Evolutionary conservation across 495 filamentous ascomycete genomes (phyloP).

Genomic region (Halenospora varia): DNA sequence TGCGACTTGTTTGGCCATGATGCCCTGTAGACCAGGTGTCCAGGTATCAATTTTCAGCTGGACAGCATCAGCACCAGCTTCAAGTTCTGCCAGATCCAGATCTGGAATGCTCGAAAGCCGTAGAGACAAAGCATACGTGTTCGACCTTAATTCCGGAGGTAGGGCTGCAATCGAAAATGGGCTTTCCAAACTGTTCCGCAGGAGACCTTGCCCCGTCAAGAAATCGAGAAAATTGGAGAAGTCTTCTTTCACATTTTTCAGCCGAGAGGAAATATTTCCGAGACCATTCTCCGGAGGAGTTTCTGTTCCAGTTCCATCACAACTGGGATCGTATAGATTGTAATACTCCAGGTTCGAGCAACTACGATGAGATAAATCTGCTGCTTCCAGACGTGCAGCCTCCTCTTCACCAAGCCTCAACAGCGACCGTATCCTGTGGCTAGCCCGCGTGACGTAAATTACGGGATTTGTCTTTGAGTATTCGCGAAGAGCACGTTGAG

Average conservation of each 20-base stretch:
- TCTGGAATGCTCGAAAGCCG: conserved; percentile 48
- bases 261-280: conserved; percentile 53
- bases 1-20: conserved; percentile 41
- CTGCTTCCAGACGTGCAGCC: conserved; percentile 44
- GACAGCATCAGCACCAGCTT: conserved; percentile 67
- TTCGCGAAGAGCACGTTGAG: conserved; percentile 53
- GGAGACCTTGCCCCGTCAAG: conserved; percentile 52
- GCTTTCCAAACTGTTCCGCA: conserved; percentile 57
- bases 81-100: conserved; percentile 59
- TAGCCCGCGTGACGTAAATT: conserved; percentile 68
- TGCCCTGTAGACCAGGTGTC: conserved; percentile 40
- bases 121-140: conserved; percentile 63
- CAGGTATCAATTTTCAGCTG: conserved; percentile 68
- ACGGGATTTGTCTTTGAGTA: conserved; percentile 66
- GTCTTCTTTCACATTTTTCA: conserved; percentile 70
- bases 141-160: conserved; percentile 58
- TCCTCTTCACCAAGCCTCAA: conserved; percentile 57
- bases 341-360: conserved; percentile 81
- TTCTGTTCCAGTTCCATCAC: conserved; percentile 28
- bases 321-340: conserved; percentile 55
- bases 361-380: conserved; percentile 50
- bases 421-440: conserved; percentile 58
- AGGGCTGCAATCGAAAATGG: conserved; percentile 69
- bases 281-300: conserved; percentile 33
- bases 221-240: conserved; percentile 69